Evolutionary conservation across 2,329 filamentous ascomycete genomes (phyloP).

Genomic region (Sclerotinia trifoliorum): DNA sequence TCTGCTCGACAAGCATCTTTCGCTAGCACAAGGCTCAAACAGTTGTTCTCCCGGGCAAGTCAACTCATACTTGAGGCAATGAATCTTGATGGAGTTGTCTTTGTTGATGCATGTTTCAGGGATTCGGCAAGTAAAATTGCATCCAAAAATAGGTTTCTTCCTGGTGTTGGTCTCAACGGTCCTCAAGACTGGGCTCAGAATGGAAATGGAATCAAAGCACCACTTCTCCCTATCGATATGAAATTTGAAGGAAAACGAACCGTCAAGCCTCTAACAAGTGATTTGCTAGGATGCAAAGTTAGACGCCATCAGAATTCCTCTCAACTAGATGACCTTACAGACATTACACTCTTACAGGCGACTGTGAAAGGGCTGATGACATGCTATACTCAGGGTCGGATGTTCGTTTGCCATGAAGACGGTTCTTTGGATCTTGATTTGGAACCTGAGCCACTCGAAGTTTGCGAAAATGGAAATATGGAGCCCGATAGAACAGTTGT

Average conservation of each 20-base stretch:
- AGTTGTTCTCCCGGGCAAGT: slow-evolving; percentile 29
- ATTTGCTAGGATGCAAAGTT: slow-evolving; percentile 19
- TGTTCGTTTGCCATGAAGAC: slow-evolving; percentile 30
- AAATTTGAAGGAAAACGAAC: not conserved
- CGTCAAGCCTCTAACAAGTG: slow-evolving; percentile 5
- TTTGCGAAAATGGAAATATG: slow-evolving; percentile 4
- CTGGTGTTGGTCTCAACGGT: not conserved
- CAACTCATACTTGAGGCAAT: slow-evolving; percentile 29
- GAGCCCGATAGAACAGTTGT: slow-evolving; percentile 21
- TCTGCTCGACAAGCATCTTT: slow-evolving; percentile 13
- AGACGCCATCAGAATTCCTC: not conserved
- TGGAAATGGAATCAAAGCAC: not conserved
- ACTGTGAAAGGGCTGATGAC: slow-evolving; percentile 27
- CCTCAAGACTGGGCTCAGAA: not conserved
- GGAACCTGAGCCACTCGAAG: slow-evolving; percentile 8
- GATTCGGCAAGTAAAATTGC: slow-evolving; percentile 20
- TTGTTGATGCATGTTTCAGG: slow-evolving; percentile 30
- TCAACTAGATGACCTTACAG: not conserved
- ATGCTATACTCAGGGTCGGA: slow-evolving; percentile 31
- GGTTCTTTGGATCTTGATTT: slow-evolving; percentile 18
- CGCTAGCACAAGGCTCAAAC: slow-evolving; percentile 18
- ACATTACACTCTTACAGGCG: slow-evolving; percentile 21
- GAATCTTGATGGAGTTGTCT: slow-evolving; percentile 31
- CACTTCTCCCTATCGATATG: not conserved
- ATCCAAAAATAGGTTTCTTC: not conserved